Evolutionary conservation across 306 rosid genomes (phyloP), one percentile per base, ranked within the genome.

Genomic region (Urtica urens): DNA sequence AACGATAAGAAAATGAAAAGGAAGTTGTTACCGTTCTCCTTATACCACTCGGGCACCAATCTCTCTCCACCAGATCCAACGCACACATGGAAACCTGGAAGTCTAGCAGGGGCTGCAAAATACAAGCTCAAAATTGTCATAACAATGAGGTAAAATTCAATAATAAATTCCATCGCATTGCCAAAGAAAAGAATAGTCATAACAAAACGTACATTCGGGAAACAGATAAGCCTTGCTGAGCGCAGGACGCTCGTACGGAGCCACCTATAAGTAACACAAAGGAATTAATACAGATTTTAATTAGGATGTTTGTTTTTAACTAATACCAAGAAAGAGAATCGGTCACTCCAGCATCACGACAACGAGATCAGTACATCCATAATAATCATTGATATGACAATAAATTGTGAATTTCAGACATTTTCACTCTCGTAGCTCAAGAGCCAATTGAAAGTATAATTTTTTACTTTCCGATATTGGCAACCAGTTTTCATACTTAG

Each of bases 161-260:
- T 19, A 41, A 35, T 29, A 48, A 53, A 42, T 24, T 59, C n/a
- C 46, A 15, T 25, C 25, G 33, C 12, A 12, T 12, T 23, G 9
- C 8, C n/a, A 39, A 3, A 6, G 39, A 49, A 29, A 18, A 23
- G 23, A 46, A 38, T 9, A 2, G 8, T 43, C 41, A 29, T 2
- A 14, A 23, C 40, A 53, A 1, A 28, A 66, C 99, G 75, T 75
- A 90, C 99, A 90, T 50, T 85, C 94, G 9, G 99, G 99, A 34
- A 85, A 79, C 54, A 90, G 82, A 67, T 90, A 90, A 28, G 73
- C 95, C 78, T 90, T 90, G 86, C 99, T 90, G 29, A 90, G 88
- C 35, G 95, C 99, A 66, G 99, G 95, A 59, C 99, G 99, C 66
- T 90, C 99, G 46, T 90, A 90, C 24, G 99, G 99, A 46, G 95